Conservation (phyloP, 2,329 filamentous ascomycete species). For the Monilinia fructigena region DNA sequence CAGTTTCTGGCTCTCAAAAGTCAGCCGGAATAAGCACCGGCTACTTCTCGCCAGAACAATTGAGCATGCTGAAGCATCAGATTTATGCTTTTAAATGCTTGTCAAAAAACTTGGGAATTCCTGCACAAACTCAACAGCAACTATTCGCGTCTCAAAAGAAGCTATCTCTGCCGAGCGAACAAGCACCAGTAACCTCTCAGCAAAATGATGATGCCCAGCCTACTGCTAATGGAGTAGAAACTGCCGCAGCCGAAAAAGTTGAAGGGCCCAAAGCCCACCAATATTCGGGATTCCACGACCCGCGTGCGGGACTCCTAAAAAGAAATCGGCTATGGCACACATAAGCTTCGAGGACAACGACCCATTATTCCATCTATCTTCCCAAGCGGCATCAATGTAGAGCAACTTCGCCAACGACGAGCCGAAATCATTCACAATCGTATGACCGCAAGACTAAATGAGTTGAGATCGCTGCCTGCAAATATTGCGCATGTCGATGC, state of each 20-base stretch:
- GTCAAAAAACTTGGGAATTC: slow-evolving; percentile 81
- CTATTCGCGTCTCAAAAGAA: slow-evolving; percentile 75
- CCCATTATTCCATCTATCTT: slow-evolving; percentile 84
- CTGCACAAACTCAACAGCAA: slow-evolving; percentile 73
- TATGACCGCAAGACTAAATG: slow-evolving; percentile 78
- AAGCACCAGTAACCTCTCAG: slow-evolving; percentile 30
- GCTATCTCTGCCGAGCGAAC: slow-evolving; percentile 29
- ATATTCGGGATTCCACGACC: slow-evolving; percentile 61
- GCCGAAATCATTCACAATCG: slow-evolving; percentile 89
- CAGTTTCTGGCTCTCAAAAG: slow-evolving; percentile 33
- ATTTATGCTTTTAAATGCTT: slow-evolving; percentile 90
- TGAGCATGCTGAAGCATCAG: slow-evolving; percentile 76
- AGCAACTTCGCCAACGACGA: slow-evolving; percentile 80
- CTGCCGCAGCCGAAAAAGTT: slow-evolving; percentile 40
- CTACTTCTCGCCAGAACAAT: slow-evolving; percentile 75
- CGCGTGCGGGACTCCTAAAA: slow-evolving; percentile 51
- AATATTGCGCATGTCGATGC: slow-evolving; percentile 88
- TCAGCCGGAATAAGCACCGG: slow-evolving; percentile 43
- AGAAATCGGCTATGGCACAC: slow-evolving; percentile 75
- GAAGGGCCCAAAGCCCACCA: slow-evolving; percentile 52
- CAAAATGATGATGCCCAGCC: slow-evolving; percentile 39
- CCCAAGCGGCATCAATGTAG: slow-evolving; percentile 83
- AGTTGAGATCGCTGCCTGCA: slow-evolving; percentile 79
- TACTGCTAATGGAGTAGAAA: slow-evolving; percentile 42
- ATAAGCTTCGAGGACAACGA: slow-evolving; percentile 72